A percentile compares a stretch with the other conserved stretches of the same genome.
Evolutionary conservation across 208 protist genomes (phyloP).

Genomic region (Trypanosoma avium): DNA sequence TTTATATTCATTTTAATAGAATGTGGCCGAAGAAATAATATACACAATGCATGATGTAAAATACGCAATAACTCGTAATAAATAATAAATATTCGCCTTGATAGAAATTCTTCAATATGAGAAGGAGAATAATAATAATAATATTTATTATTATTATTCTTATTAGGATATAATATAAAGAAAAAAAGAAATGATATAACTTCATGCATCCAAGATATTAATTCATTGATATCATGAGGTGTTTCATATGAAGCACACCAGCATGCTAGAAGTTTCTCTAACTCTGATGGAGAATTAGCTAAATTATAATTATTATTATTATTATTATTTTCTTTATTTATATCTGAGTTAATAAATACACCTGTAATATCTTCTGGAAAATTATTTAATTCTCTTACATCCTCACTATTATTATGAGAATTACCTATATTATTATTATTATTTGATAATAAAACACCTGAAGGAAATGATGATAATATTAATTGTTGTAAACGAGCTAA

Average conservation of each 20-base stretch:
- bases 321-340: too few species aligned
- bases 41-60: too few species aligned
- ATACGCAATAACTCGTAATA: too few species aligned
- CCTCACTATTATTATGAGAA: neutral
- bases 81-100: too few species aligned
- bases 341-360: neutral
- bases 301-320: too few species aligned
- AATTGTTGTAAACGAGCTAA: conserved; percentile 22
- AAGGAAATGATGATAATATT: conserved; percentile 2
- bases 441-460: too few species aligned
- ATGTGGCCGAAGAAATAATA: too few species aligned
- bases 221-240: neutral
- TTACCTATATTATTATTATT: neutral
- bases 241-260: conserved; percentile 19
- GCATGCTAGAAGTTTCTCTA: conserved; percentile 4
- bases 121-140: too few species aligned
- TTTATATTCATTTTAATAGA: too few species aligned
- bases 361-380: conserved; percentile 5
- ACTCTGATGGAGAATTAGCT: neutral
- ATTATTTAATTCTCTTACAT: neutral
- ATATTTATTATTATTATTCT: neutral
- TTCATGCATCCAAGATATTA: conserved; percentile 17
- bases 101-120: too few species aligned
- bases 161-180: neutral
- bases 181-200: conserved; percentile 7